These are phyloP conservation scores for Claviceps maximensis DNA, from an alignment of 2,329 filamentous ascomycete genomes.

Conservation along the genomic window DNA sequence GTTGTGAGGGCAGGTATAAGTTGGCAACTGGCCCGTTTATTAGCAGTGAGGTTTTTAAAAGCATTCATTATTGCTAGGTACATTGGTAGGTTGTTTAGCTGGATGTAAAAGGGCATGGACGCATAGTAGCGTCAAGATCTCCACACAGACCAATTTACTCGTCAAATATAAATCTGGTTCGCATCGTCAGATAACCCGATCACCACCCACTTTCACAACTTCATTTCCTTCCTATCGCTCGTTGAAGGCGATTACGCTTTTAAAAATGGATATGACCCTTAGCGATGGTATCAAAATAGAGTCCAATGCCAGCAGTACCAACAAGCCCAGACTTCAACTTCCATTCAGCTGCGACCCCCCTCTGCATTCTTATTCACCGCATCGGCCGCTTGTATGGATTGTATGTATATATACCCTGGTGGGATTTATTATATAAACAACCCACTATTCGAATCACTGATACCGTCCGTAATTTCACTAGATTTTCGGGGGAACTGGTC, in stretches of 20 bases:
- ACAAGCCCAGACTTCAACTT: slow-evolving; percentile 33
- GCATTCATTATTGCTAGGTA: background rate
- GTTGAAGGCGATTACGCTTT: background rate
- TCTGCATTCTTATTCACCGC: slow-evolving; percentile 54
- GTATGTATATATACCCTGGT: slow-evolving; percentile 21
- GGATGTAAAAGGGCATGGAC: background rate
- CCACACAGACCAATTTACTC: background rate
- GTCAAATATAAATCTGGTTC: background rate
- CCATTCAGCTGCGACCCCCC: slow-evolving; percentile 77
- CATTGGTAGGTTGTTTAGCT: background rate
- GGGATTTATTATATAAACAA: background rate
- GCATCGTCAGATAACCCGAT: background rate
- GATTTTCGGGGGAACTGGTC: slow-evolving; percentile 94
- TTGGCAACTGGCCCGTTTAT: background rate
- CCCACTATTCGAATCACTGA: background rate
- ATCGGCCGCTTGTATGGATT: slow-evolving; percentile 76
- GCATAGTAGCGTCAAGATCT: background rate
- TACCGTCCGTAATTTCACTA: slow-evolving; percentile 18
- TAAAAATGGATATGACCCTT: slow-evolving; percentile 6
- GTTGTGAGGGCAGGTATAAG: background rate
- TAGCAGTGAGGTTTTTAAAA: background rate
- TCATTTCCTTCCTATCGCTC: background rate
- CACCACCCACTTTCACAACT: background rate
- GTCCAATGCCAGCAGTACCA: slow-evolving; percentile 4
- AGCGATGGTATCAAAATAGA: slow-evolving; percentile 9